Evolutionary conservation across 2,329 filamentous ascomycete species (phyloP), one percentile per base, ranked within the genome.

Genomic region (Aspergillus sclerotialis): DNA sequence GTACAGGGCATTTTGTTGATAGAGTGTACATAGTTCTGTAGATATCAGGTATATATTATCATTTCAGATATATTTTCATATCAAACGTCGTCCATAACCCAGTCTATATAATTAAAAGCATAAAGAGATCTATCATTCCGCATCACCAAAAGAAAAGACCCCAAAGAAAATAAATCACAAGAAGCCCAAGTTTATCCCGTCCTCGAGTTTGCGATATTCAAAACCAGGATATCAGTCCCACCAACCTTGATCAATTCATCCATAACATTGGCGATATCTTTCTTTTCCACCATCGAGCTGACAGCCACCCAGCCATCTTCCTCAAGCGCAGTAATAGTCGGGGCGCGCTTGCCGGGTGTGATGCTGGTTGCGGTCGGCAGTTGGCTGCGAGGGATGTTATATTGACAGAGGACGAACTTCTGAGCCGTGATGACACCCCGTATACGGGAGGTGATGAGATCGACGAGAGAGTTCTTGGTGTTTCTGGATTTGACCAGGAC

Each of bases 301-400:
- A 96, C 83, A n/a, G 90, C 89, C 23, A 95, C 87, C 90, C 90
- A 96, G 35, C 81, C 84, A 36, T 86, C 78, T 55, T 86, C 84
- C 48, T 95, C 90, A 3, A 98, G 72, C 11, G 83, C 71, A n/a
- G 84, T 95, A 48, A 96, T 75, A 2, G 90, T 96, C 2, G 92
- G 86, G 2, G 92, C 89, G 32, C 92, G 83, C 69, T 92, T 94
- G 42, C 92, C 92, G 0, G 92, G 92, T 0, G 92, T 95, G 57
- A 96, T 84, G 48, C 75, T 75, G 30, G 74, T 77, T 7, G 84
- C 89, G 19, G 70, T 67, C 6, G 70, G 54, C 37, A 98, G 76
- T 35, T 76, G 75, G 30, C 65, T 59, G 41, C 89, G 79, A 48
- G 84, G 75, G 39, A 96, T 78, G 66, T 98, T 98, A 73, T 96